Evolutionary conservation across 1,284 basidiomycete species (phyloP), one percentile per base, ranked within the genome.

Genomic region (Pisolithus thermaeus): DNA sequence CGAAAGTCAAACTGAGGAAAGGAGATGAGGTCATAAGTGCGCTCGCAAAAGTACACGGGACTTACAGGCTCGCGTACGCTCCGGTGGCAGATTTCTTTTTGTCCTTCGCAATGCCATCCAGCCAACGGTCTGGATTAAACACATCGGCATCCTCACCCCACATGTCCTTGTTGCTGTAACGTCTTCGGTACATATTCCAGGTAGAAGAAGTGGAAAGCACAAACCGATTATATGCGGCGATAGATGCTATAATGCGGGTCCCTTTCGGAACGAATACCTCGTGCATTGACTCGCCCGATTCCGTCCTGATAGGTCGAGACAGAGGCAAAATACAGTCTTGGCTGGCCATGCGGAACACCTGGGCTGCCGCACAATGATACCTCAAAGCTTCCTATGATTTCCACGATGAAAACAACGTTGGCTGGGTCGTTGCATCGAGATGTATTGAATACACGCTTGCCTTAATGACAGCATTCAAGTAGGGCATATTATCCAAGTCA

Each of bases 51-150:
- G 43, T 11, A 49, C 35, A 41, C 4, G 47, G n/a, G 25, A 20
- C 78, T 59, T 56, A 81, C 80, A 81, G 59, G 61, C 79, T 79
- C 7, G 70, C 72, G 54, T 77, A 76, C 12, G 77, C 69, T 1
- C 80, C 78, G 5, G 79, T 61, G 1, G 72, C 65, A 23, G 69
- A 58, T 8, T 57, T 38, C 37, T 67, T 72, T 57, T 71, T 74
- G n/a, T 65, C 64, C 18, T 36, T 52, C 1, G 61, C 57, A 8
- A 60, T 59, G 28, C 64, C 62, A 5, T 67, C 55, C 45, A 78
- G 59, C 72, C 80, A 81, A 16, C 79, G 74, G 18, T 75, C 69
- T 7, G 79, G 79, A 51, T 79, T 73, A 20, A 20, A 20, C 18
- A 20, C 18, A 20, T 20, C 18, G 18, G 18, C 18, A 20, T 20